Conservation (phyloP, 495 filamentous ascomycete species). For the Lasiosphaeria ovina region DNA sequence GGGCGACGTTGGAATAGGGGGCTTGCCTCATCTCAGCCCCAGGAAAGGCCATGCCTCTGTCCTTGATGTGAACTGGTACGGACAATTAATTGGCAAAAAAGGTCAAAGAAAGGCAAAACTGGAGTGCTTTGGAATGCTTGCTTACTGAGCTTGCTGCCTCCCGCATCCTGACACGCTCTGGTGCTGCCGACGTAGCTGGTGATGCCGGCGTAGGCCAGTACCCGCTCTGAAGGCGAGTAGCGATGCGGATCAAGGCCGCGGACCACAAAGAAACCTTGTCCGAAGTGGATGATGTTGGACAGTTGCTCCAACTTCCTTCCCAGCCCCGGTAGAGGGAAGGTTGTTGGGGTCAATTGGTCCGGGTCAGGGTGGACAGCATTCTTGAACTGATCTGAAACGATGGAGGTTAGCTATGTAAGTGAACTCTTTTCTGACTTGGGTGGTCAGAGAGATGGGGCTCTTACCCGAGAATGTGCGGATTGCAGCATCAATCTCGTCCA, state of each 20-base stretch:
- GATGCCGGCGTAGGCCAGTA: conserved; percentile 6
- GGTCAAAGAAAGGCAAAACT: too few species aligned
- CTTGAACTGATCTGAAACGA: background rate
- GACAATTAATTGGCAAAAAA: background rate
- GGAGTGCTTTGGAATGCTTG: background rate
- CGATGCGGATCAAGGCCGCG: conserved; percentile 4
- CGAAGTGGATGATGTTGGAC: conserved; percentile 1
- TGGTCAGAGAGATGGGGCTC: background rate
- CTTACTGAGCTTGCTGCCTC: conserved; percentile 2
- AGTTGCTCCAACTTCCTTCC: background rate
- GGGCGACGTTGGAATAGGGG: background rate
- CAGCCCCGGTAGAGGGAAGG: conserved; percentile 8
- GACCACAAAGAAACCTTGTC: conserved; percentile 10
- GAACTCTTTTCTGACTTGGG: background rate
- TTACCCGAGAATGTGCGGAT: background rate
- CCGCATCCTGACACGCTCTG: conserved; percentile 7
- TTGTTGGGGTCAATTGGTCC: background rate
- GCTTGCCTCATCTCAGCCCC: conserved; percentile 10
- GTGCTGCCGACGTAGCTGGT: conserved; percentile 8
- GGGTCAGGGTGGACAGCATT: background rate
- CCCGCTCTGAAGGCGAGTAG: background rate
- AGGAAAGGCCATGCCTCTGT: conserved; percentile 5
- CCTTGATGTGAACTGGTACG: conserved; percentile 8
- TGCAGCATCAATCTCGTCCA: conserved; percentile 1
- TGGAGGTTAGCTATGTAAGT: background rate